Conservation (phyloP, 768 basidiomycete genomes). For the Cantharellus anzutake region DNA sequence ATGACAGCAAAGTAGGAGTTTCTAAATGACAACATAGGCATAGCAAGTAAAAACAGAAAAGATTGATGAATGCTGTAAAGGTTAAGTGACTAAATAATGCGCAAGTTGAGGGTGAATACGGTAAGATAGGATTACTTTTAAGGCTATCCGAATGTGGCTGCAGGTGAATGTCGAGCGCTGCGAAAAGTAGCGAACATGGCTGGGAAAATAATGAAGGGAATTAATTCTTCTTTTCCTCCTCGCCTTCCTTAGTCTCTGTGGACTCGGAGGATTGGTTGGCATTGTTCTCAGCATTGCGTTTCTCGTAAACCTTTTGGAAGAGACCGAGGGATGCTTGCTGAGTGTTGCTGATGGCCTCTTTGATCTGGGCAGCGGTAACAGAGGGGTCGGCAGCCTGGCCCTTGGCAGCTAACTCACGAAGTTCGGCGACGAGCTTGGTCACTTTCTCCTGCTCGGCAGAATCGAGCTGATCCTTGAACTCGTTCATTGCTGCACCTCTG, state of each 20-base stretch:
- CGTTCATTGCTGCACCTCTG: slow-evolving; percentile 51
- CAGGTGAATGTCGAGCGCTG: too few species aligned
- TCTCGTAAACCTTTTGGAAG: slow-evolving; percentile 66
- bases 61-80: too few species aligned
- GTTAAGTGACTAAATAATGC: too few species aligned
- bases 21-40: too few species aligned
- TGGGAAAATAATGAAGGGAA: neutral
- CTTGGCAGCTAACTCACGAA: slow-evolving; percentile 76
- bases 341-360: slow-evolving; percentile 82
- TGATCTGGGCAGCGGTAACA: slow-evolving; percentile 70
- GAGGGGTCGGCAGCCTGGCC: slow-evolving; percentile 72
- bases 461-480: slow-evolving; percentile 96
- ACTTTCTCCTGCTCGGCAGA: slow-evolving; percentile 88
- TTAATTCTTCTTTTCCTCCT: slow-evolving; percentile 67
- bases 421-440: slow-evolving; percentile 62
- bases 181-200: too few species aligned
- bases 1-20: too few species aligned
- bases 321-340: slow-evolving; percentile 89
- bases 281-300: slow-evolving; percentile 13
- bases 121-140: too few species aligned
- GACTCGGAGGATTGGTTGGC: slow-evolving; percentile 5
- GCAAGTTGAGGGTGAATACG: too few species aligned
- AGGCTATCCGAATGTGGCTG: too few species aligned
- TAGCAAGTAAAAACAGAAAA: too few species aligned
- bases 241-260: slow-evolving; percentile 1